Evolutionary conservation across 495 filamentous ascomycete genomes (phyloP).

Genomic region (Aspergillus baeticus): DNA sequence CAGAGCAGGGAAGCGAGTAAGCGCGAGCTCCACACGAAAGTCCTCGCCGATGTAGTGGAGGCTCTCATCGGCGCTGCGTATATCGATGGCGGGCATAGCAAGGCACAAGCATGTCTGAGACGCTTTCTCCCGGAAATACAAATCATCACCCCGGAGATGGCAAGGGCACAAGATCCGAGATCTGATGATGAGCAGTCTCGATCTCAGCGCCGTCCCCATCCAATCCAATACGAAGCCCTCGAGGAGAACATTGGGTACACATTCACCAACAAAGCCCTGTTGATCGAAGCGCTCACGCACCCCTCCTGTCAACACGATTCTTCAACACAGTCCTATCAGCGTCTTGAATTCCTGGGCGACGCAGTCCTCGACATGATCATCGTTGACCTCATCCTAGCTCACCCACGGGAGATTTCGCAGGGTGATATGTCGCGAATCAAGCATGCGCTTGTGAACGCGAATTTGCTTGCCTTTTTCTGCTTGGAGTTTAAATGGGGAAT

Average conservation of each 20-base stretch:
- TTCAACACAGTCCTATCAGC: slow-evolving; percentile 68
- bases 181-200: not conserved
- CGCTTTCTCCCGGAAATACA: slow-evolving; percentile 63
- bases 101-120: slow-evolving; percentile 63
- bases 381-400: slow-evolving; percentile 50
- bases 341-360: slow-evolving; percentile 90
- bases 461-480: slow-evolving; percentile 84
- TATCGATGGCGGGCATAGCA: slow-evolving; percentile 61
- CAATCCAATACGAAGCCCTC: slow-evolving; percentile 16
- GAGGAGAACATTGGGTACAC: slow-evolving; percentile 46
- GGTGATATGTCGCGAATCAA: slow-evolving; percentile 71
- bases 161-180: slow-evolving; percentile 8
- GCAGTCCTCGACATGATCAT: slow-evolving; percentile 80
- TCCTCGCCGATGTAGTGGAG: slow-evolving; percentile 88
- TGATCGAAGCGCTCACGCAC: slow-evolving; percentile 88
- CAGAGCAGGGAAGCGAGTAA: slow-evolving; percentile 9
- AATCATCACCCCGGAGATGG: slow-evolving; percentile 19
- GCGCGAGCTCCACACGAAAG: slow-evolving; percentile 67
- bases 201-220: not conserved
- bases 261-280: slow-evolving; percentile 67
- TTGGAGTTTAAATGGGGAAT: slow-evolving; percentile 43
- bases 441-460: slow-evolving; percentile 75
- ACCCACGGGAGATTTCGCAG: slow-evolving; percentile 50
- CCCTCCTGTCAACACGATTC: slow-evolving; percentile 59
- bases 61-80: slow-evolving; percentile 78